Conservation (phyloP, 148 eudicot species). For the Fagopyrum homotropicum region DNA sequence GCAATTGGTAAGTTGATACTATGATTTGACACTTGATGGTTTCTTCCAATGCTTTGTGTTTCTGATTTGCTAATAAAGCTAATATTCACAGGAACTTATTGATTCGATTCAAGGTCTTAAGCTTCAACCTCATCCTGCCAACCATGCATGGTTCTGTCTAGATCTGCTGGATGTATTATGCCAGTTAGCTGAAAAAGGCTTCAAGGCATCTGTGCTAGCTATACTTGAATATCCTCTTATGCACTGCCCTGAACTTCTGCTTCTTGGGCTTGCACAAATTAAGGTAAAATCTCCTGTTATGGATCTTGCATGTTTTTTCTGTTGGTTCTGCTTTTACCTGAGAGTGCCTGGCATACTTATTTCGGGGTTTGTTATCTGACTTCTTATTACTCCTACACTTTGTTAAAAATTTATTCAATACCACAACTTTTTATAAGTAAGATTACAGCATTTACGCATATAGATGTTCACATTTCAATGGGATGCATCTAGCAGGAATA, state of each 20-base stretch:
- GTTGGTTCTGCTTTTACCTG: neutral
- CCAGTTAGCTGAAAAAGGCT: conserved; percentile 83
- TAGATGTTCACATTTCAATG: too few relatives aligned
- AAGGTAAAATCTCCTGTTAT: conserved; percentile 37
- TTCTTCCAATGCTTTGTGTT: neutral
- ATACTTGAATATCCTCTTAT: conserved; percentile 74
- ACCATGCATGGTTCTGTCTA: conserved; percentile 83
- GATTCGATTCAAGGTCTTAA: conserved; percentile 59
- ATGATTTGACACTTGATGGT: neutral
- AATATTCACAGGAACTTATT: conserved; percentile 46
- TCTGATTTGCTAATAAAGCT: conserved; percentile 12
- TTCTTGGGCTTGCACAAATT: conserved; percentile 83
- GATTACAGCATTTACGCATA: neutral
- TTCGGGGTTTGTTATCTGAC: neutral
- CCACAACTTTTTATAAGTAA: neutral
- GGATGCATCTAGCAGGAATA: neutral
- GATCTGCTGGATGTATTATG: conserved; percentile 87
- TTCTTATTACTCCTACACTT: neutral
- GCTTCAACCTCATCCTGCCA: conserved; percentile 49
- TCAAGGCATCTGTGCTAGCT: conserved; percentile 53
- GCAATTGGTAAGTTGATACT: conserved; percentile 53
- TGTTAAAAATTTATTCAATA: neutral
- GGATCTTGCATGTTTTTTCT: neutral
- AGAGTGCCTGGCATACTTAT: neutral
- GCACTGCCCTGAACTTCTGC: conserved; percentile 79